Base-by-base conservation (phyloP, 2,329 filamentous ascomycete species). In the Sporothrix pallida region DNA sequence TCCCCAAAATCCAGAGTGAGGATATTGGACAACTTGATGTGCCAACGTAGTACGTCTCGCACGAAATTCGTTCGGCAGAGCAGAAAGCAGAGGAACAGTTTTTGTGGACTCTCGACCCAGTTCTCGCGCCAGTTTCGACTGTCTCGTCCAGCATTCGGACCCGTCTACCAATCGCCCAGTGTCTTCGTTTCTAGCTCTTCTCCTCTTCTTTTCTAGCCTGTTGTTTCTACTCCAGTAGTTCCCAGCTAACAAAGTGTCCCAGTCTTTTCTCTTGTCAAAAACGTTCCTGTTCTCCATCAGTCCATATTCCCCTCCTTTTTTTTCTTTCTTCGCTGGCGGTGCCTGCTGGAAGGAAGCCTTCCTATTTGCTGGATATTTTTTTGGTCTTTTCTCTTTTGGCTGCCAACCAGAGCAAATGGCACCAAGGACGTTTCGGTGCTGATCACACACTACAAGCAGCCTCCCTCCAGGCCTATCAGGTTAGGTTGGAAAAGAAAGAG, bases 301-400 rank as follows among this genome's bases (percentile, higher is more conserved):
- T 37, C 31, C 13, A 37, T 37, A 26, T n/a, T 26, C 26, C 26
- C 56, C 13, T 60, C 56, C 31, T 60, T 37, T 26, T 26, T 60
- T 37, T 37, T 37, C 7, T 37, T 60, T 37, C 56, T 26, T 60
- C 26, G 26, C 56, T 26, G 56, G 23, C 13, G 37, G 13, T 60
- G 60, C 60, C 37, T 44, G 60, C 7, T 10, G 12, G 15, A 17
- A 17, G 62, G 62, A 67, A 67, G 42, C 10, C 62, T 48, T 67
- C 62, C 62, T 67, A 67, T 67, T 67, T 48, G 42, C 62, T 48
- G n/a, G 20, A 60, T 37, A 37, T 37, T 37, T 37, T 37, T 37
- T 37, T 37, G 31, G 31, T 37, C 31, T 6, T 37, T 37, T 37
- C 31, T 37, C 31, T 37, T 37, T 37, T 37, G 4, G 56, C 7